Conservation (phyloP, 2,329 filamentous ascomycete genomes). For the Curvularia sp. region DNA sequence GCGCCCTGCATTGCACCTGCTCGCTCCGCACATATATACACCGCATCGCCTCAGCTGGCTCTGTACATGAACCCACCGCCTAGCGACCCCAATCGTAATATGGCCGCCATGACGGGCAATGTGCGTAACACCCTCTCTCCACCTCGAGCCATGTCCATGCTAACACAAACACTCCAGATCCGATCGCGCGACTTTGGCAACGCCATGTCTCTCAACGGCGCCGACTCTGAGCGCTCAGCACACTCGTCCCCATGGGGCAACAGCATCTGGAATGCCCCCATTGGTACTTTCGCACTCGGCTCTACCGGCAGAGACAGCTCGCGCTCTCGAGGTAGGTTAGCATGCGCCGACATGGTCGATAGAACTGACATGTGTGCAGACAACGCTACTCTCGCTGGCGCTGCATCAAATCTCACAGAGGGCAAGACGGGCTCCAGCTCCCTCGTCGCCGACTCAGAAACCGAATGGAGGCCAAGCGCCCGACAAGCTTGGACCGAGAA, state of each 20-base stretch:
- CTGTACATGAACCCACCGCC: constrained; percentile 28
- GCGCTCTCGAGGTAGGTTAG: constrained; percentile 40
- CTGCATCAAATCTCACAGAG: constrained; percentile 51
- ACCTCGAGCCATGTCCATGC: neutral
- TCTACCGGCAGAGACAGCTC: constrained; percentile 42
- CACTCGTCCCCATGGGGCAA: constrained; percentile 41
- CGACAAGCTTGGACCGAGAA: constrained; percentile 67
- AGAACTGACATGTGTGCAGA: constrained; percentile 37
- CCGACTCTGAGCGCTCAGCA: constrained; percentile 38
- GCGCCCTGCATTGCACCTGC: constrained; percentile 11
- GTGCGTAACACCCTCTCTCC: constrained; percentile 30
- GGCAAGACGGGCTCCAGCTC: constrained; percentile 73
- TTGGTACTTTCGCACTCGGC: constrained; percentile 37
- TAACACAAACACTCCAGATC: constrained; percentile 25
- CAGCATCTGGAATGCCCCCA: constrained; percentile 46
- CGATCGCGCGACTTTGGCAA: constrained; percentile 42
- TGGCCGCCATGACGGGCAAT: constrained; percentile 43
- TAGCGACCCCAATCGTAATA: constrained; percentile 31
- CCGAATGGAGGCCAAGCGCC: constrained; percentile 64
- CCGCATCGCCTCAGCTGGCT: constrained; percentile 5
- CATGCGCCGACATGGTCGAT: neutral
- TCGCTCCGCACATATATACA: constrained; percentile 12
- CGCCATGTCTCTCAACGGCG: constrained; percentile 40
- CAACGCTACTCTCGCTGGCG: constrained; percentile 34
- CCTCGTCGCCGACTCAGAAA: constrained; percentile 71